Evolutionary conservation across 805 yeast genomes (phyloP).

Genomic region (Nakazawaea holstii): DNA sequence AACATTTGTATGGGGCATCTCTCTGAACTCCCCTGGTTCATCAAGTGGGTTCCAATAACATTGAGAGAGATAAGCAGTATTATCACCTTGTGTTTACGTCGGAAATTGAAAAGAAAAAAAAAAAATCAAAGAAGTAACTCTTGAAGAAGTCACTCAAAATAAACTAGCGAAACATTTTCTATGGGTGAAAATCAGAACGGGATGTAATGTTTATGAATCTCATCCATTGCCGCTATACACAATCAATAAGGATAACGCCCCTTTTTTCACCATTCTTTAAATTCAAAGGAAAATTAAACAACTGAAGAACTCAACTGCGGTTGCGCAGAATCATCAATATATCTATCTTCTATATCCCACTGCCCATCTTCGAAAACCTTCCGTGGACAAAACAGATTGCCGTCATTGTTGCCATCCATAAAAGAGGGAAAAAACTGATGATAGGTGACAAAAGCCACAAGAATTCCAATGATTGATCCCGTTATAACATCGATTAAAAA

Average conservation of each 20-base stretch:
- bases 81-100: too few relatives aligned
- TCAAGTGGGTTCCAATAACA: too few relatives aligned
- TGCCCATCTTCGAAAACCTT: slow-evolving; percentile 20
- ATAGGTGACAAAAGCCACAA: slow-evolving; percentile 29
- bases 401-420: slow-evolving; percentile 22
- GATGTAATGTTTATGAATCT: too few relatives aligned
- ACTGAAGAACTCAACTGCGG: too few relatives aligned
- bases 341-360: background rate
- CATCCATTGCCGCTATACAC: too few relatives aligned
- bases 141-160: background rate
- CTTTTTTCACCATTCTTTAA: too few relatives aligned
- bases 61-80: too few relatives aligned
- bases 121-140: background rate
- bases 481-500: slow-evolving; percentile 32
- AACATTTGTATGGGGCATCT: background rate
- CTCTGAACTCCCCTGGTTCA: too few relatives aligned
- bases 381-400: slow-evolving; percentile 41
- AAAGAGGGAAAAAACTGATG: slow-evolving; percentile 36
- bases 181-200: too few relatives aligned
- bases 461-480: slow-evolving; percentile 33
- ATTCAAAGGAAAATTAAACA: too few relatives aligned
- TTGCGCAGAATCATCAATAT: background rate
- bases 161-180: background rate
- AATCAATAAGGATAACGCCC: too few relatives aligned
- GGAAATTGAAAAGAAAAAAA: too few relatives aligned